Evolutionary conservation across 208 protist species (phyloP).

Genomic region (Trypanosoma brucei): DNA sequence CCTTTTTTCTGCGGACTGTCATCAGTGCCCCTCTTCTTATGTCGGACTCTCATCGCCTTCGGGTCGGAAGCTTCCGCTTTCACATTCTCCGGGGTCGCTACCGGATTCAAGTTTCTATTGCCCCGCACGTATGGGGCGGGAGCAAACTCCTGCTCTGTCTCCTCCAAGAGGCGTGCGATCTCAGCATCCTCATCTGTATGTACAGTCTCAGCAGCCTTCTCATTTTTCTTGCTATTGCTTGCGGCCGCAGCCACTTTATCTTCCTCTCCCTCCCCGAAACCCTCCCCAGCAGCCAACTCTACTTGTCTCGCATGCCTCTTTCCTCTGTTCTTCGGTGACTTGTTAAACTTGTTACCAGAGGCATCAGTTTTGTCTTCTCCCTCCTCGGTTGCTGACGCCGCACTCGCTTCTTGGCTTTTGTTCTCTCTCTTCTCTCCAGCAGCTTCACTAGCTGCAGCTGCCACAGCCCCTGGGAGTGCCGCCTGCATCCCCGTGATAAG

Average conservation of each 20-base stretch:
- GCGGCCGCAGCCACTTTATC: not conserved
- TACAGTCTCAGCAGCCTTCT: slow-evolving; percentile 3
- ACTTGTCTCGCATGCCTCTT: slow-evolving; percentile 6
- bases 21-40: slow-evolving; percentile 24
- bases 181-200: slow-evolving; percentile 7
- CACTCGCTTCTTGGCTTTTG: not conserved
- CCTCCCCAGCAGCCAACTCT: not conserved
- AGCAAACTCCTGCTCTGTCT: slow-evolving; percentile 32
- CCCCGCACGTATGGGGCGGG: slow-evolving; percentile 21
- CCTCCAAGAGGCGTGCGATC: slow-evolving; percentile 21
- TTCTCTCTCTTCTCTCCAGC: not conserved
- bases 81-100: not conserved
- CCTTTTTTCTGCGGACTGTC: slow-evolving; percentile 9
- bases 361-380: slow-evolving; percentile 14
- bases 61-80: not conserved
- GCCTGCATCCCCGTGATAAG: slow-evolving; percentile 27
- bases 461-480: slow-evolving; percentile 2
- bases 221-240: slow-evolving; percentile 16
- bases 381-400: slow-evolving; percentile 11
- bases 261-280: not conserved
- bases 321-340: slow-evolving; percentile 5
- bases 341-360: not conserved
- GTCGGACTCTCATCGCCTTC: not conserved
- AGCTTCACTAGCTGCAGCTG: slow-evolving; percentile 13
- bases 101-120: not conserved